A percentile compares a stretch with the other conserved stretches of the same genome.
Evolutionary conservation across 2,329 filamentous ascomycete genomes (phyloP).

Genomic region (Botryotinia globosa): DNA sequence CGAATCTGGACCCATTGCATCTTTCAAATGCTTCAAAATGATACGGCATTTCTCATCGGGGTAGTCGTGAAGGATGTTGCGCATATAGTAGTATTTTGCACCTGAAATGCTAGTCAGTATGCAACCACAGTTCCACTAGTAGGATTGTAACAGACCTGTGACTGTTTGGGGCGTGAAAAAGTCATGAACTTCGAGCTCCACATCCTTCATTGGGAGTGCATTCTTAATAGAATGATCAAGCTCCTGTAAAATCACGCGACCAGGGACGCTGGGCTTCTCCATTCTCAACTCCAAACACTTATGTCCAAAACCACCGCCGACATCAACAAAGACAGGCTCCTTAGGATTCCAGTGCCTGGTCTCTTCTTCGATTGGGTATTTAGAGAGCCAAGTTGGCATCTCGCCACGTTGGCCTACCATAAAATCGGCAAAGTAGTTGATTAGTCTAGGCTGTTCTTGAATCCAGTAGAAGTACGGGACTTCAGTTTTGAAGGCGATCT

Average conservation of each 20-base stretch:
- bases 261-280: slow-evolving; percentile 38
- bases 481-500: slow-evolving; percentile 10
- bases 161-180: slow-evolving; percentile 37
- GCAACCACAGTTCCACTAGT: neutral
- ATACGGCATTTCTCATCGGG: slow-evolving; percentile 35
- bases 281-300: slow-evolving; percentile 38
- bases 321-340: slow-evolving; percentile 40
- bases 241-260: slow-evolving; percentile 44
- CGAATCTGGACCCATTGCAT: slow-evolving; percentile 1
- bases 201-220: slow-evolving; percentile 32
- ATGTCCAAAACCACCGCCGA: slow-evolving; percentile 43
- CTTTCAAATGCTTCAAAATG: slow-evolving; percentile 18
- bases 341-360: slow-evolving; percentile 1
- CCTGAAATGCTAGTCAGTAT: slow-evolving; percentile 1
- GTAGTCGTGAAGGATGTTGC: slow-evolving; percentile 43
- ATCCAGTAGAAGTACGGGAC: neutral
- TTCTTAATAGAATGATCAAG: slow-evolving; percentile 36
- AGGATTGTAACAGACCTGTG: slow-evolving; percentile 18
- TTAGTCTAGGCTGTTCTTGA: neutral
- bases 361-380: neutral
- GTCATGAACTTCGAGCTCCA: slow-evolving; percentile 35
- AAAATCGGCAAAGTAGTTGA: slow-evolving; percentile 1
- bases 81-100: slow-evolving; percentile 40
- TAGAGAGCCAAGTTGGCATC: slow-evolving; percentile 3
- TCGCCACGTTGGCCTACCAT: slow-evolving; percentile 6